Base-by-base conservation (phyloP, 2,329 filamentous ascomycete genomes). In the Epichloe typhina region DNA sequence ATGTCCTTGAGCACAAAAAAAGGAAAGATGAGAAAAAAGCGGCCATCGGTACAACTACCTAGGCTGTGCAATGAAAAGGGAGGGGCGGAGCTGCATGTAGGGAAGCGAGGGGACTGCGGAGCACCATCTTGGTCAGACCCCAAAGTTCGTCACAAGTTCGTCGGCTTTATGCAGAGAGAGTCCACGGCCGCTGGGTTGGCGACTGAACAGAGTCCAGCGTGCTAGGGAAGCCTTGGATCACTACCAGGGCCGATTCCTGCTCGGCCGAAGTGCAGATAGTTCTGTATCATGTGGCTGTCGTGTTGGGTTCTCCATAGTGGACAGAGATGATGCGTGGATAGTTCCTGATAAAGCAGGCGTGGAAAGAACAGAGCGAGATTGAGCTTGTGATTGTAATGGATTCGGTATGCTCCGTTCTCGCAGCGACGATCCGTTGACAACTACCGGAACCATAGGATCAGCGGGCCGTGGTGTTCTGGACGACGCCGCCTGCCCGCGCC, bases 221-320 rank as follows among this genome's bases (percentile, higher is more conserved):
- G 26, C 8, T 31, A n/a, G 12, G 13, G 7, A 31, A 7, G 17
- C n/a, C 13, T 12, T 31, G 37, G 6, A 7, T 44, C 26, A 42
- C 33, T 38, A 51, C 52, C 52, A 53, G n/a, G 52, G 52, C 11
- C 52, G 45, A 31, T 42, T 51, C 21, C 52, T 53, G 21, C 41
- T 39, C 8, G 49, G 46, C 4, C 33, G 37, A 39, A 51, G 40
- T 5, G 41, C 38, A 13, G 46, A 35, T 23, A 36, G 9, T 23
- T 53, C 49, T 13, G 46, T 5, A 44, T 49, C 49, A 8, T 15
- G 23, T n/a, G 49, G 38, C 13, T 12, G 45, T 31, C 45, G 43
- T 21, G 23, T 26, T 39, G 39, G 15, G 23, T 17, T 15, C 7
- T 36, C 31, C 37, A 36, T 31, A n/a, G 17, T 17, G 11, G 43